Conservation (phyloP, 305 asterid species). For the Fraxinus xanthoxyloides region DNA sequence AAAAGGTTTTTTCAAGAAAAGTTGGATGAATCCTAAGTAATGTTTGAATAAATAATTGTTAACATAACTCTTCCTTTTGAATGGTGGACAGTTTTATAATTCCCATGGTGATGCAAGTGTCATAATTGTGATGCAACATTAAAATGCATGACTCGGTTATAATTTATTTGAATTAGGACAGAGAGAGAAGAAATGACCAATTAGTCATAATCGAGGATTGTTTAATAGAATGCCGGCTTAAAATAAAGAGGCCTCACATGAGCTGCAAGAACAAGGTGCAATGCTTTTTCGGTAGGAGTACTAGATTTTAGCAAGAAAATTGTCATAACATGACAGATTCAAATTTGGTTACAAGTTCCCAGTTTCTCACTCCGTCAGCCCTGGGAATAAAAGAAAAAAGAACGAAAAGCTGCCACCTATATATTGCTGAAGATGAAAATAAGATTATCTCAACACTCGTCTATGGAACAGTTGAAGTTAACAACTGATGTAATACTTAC, state of each 20-base stretch:
- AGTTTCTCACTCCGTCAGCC: not conserved
- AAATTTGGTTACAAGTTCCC: not conserved
- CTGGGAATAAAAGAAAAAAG: not conserved
- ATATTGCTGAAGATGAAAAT: not conserved
- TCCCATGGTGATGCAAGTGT: not conserved
- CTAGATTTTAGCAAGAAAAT: not conserved
- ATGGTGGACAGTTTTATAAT: not conserved
- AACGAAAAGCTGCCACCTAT: not conserved
- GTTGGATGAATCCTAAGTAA: not conserved
- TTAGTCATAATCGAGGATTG: not conserved
- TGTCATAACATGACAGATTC: not conserved
- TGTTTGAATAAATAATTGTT: not conserved
- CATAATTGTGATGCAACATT: not conserved
- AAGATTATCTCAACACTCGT: not conserved
- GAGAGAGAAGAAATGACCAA: not conserved
- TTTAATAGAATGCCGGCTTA: not conserved
- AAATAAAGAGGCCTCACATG: not conserved
- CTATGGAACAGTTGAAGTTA: not conserved
- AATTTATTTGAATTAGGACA: not conserved
- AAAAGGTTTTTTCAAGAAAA: not conserved
- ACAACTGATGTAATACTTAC: constrained; percentile 35
- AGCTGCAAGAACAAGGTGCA: not conserved
- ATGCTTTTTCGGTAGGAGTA: not conserved
- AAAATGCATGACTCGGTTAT: not conserved
- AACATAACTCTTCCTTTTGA: not conserved